Base-by-base conservation (phyloP, 345 rosid species). In the Anastatica hierochuntica region DNA sequence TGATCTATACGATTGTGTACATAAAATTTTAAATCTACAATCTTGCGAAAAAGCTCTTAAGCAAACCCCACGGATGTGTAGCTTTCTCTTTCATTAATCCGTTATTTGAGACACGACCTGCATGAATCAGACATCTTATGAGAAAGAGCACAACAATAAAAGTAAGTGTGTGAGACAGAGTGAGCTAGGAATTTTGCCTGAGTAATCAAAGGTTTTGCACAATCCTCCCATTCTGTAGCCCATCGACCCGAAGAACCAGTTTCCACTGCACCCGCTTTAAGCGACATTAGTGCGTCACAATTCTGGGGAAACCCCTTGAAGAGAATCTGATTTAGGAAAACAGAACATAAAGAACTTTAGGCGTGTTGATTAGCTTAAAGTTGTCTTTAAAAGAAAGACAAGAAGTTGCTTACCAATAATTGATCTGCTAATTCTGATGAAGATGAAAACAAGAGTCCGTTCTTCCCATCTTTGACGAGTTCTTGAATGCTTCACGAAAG, bases 371-470 rank as follows among this genome's bases (percentile, higher is more conserved):
- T 9, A 14, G 26, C 53, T 4, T 35, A 44, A 10, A 41, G 35
- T 4, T 37, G 44, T 31, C 17, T 17, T 34, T 10, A 10, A 2
- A 5, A 27, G 29, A 59, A 43, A 53, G 40, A 60, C 17, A 40
- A 13, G 4, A 36, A 13, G 15, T 44, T 61, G 39, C 72, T 58
- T 72, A 81, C 98, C 90, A 84, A 11, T 20, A 92, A 79, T 49
- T 84, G 84, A 35, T 87, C 88, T 14, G 94, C 96, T 54, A 92
- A 70, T 55, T 92, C 98, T 17, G 95, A 85, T 9, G 98, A 76
- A 14, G 95, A 88, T n/a, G 98, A 92, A 69, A 92, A 92, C 65
- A 92, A 81, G 36, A 85, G 88, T 18, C 98, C 96, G 38, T 85
- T 92, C 75, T 73, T 73, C 54, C 78, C 88, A 7, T 78, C 86